Evolutionary conservation across 768 basidiomycete genomes (phyloP).

Genomic region (Termitomyces eurrhizus): DNA sequence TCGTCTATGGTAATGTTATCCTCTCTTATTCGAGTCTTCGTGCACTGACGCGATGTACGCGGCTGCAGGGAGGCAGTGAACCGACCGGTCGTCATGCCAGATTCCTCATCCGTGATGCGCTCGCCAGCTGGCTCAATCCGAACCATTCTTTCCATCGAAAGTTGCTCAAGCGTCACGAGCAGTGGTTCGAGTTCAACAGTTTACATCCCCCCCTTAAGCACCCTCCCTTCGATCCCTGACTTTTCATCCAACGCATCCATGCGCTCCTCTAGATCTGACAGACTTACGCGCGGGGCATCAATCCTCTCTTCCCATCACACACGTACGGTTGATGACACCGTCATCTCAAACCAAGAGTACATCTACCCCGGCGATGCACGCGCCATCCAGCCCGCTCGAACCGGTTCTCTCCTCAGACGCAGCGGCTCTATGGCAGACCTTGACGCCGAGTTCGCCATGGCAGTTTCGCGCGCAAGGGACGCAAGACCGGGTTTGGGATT

Average conservation of each 20-base stretch:
- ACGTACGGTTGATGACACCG: constrained; percentile 72
- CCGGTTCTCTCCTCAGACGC: constrained; percentile 37
- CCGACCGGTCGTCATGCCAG: constrained; percentile 43
- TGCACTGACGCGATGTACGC: not conserved
- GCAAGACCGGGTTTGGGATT: constrained; percentile 35
- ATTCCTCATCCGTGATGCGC: constrained; percentile 44
- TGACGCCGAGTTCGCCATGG: constrained; percentile 52
- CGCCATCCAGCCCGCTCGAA: constrained; percentile 62
- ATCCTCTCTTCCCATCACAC: constrained; percentile 54
- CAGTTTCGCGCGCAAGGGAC: constrained; percentile 40
- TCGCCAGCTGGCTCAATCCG: constrained; percentile 59
- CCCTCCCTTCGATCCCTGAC: constrained; percentile 70
- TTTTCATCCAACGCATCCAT: constrained; percentile 32
- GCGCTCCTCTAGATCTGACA: constrained; percentile 23
- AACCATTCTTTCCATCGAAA: constrained; percentile 61
- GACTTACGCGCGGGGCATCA: constrained; percentile 37
- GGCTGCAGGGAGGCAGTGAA: constrained; percentile 72
- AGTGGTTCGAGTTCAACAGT: constrained; percentile 67
- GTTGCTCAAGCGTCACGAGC: constrained; percentile 37
- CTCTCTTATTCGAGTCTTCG: constrained; percentile 1
- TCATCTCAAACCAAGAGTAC: constrained; percentile 60
- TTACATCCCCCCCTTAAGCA: constrained; percentile 72
- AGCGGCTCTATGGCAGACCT: constrained; percentile 79
- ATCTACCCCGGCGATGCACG: constrained; percentile 72
- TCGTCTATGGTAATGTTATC: constrained; percentile 70